Percentiles rank a stretch among this genome's conserved stretches.
Conservation (phyloP, 2,329 filamentous ascomycete species). For the Hymenoscyphus albidus region DNA sequence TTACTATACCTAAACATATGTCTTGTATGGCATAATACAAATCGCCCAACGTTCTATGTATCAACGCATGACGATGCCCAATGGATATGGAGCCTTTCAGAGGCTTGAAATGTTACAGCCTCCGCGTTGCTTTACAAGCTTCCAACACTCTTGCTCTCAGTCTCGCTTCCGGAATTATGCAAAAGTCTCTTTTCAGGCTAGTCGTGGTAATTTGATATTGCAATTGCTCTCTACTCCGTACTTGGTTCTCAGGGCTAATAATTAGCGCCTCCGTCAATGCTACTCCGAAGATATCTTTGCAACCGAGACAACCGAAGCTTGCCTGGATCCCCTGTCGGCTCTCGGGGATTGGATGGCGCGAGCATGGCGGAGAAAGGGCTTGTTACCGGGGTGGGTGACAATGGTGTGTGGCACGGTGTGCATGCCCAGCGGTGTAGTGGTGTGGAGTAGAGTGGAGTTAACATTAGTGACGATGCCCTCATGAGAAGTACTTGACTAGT, state of each 20-base stretch:
- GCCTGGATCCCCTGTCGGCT: neutral
- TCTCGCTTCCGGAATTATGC: neutral
- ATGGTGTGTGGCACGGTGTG: neutral
- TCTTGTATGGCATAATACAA: neutral
- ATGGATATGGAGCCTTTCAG: neutral
- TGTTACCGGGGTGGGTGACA: neutral
- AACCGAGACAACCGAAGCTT: conserved; percentile 10
- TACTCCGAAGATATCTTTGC: conserved; percentile 3
- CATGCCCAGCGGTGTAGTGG: neutral
- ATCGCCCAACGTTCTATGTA: conserved; percentile 3
- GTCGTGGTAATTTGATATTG: neutral
- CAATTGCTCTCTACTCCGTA: neutral
- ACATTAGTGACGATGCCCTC: neutral
- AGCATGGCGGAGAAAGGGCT: neutral
- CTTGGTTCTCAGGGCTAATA: neutral
- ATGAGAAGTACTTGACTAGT: neutral
- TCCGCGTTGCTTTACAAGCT: neutral
- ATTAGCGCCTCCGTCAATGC: neutral
- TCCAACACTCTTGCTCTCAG: conserved; percentile 1
- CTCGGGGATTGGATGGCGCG: conserved; percentile 4
- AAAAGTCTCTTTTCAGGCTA: conserved; percentile 1
- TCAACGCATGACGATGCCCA: neutral
- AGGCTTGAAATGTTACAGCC: neutral
- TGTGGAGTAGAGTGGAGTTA: too few species aligned
- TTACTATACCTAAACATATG: conserved; percentile 6